These are phyloP conservation scores for Rutstroemia sp. DNA, from an alignment of 2,329 filamentous ascomycete genomes.

Conservation along the genomic window DNA sequence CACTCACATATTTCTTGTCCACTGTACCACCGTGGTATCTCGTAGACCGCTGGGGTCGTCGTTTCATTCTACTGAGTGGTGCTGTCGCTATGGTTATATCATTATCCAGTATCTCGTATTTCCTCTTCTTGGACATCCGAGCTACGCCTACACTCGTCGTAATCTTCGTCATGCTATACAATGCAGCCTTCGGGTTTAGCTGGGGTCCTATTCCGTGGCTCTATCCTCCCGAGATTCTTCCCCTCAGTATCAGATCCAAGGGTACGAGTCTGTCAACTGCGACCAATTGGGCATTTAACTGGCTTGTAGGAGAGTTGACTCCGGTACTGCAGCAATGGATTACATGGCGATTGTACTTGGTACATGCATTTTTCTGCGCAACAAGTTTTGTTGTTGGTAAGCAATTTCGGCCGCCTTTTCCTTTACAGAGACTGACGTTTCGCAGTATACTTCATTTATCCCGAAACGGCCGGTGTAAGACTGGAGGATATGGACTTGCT, in stretches of 20 bases:
- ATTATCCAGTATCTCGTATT: conserved; percentile 87
- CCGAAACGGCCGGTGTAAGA: conserved; percentile 90
- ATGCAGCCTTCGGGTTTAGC: conserved; percentile 91
- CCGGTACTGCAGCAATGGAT: conserved; percentile 89
- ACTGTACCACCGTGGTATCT: conserved; percentile 97
- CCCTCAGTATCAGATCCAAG: conserved; percentile 92
- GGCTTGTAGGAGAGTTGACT: conserved; percentile 91
- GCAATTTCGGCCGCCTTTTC: conserved; percentile 30
- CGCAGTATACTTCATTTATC: conserved; percentile 92
- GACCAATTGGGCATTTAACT: conserved; percentile 98
- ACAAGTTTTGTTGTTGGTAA: conserved; percentile 92
- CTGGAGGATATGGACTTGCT: conserved; percentile 94
- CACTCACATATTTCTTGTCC: conserved; percentile 80
- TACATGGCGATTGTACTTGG: conserved; percentile 85
- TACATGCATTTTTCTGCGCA: conserved; percentile 96
- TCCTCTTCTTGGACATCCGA: conserved; percentile 77
- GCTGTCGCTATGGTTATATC: conserved; percentile 85
- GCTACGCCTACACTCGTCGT: conserved; percentile 81
- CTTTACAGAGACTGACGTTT: not conserved
- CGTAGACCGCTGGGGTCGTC: conserved; percentile 84
- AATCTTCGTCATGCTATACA: conserved; percentile 95
- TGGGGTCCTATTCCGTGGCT: conserved; percentile 99
- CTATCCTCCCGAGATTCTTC: conserved; percentile 97
- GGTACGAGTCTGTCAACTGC: conserved; percentile 94
- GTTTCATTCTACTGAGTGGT: conserved; percentile 82